These are phyloP conservation scores for Parachaetomium inaequale DNA, from an alignment of 495 filamentous ascomycete species.

Conservation along the genomic window DNA sequence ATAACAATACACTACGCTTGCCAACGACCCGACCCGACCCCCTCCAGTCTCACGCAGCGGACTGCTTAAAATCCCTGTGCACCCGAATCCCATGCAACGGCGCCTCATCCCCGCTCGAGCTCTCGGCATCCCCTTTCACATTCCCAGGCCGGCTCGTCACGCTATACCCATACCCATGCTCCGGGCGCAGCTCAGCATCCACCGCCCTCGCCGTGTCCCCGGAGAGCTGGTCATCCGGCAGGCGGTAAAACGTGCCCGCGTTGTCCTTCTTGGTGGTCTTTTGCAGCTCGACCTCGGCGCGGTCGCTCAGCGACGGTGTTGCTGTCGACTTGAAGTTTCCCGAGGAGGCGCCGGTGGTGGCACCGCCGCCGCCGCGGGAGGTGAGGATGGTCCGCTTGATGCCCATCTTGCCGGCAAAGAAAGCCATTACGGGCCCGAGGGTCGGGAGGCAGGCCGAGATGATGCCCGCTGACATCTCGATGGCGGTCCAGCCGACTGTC, in stretches of 20 bases:
- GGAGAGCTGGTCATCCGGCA: constrained; percentile 1
- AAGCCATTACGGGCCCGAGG: constrained; percentile 32
- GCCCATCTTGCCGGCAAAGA: neutral
- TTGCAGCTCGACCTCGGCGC: constrained; percentile 4
- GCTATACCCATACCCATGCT: constrained; percentile 7
- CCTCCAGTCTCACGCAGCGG: neutral
- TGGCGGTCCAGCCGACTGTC: constrained; percentile 43
- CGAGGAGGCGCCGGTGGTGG: neutral
- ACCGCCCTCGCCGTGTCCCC: neutral
- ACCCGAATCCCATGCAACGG: constrained; percentile 16
- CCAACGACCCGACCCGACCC: neutral
- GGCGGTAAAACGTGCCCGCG: constrained; percentile 8
- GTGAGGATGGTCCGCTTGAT: constrained; percentile 8
- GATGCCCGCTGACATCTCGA: constrained; percentile 47
- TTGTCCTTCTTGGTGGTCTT: neutral
- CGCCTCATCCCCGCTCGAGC: constrained; percentile 10
- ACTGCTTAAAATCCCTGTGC: constrained; percentile 6
- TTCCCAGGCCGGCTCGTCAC: constrained; percentile 12
- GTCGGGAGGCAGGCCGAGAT: constrained; percentile 46
- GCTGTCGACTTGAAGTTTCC: neutral
- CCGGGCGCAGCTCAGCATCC: constrained; percentile 4
- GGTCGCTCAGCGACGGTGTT: neutral
- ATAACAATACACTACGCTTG: neutral
- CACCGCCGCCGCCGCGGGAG: neutral
- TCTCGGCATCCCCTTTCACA: neutral